A percentile compares a stretch with the other conserved stretches of the same genome.
Evolutionary conservation across 2,329 filamentous ascomycete genomes (phyloP).

Genomic region (Aspergillus brunneoviolaceus): DNA sequence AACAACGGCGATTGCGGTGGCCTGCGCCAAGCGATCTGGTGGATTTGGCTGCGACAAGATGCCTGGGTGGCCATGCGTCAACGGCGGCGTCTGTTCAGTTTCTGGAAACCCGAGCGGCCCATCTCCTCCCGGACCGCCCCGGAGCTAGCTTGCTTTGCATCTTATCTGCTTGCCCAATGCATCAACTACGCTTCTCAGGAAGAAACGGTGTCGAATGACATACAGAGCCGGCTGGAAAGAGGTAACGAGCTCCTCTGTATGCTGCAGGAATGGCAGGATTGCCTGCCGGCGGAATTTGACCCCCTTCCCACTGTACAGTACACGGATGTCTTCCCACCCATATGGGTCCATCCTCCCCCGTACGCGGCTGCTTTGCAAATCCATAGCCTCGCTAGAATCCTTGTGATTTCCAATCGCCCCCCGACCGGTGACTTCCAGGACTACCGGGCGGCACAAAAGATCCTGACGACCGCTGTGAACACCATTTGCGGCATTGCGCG

Average conservation of each 20-base stretch:
- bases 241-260: slow-evolving; percentile 49
- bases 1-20: slow-evolving; percentile 60
- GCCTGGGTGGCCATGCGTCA: slow-evolving; percentile 65
- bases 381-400: slow-evolving; percentile 54
- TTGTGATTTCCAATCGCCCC: slow-evolving; percentile 55
- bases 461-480: slow-evolving; percentile 22
- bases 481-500: slow-evolving; percentile 30
- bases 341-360: slow-evolving; percentile 54
- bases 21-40: slow-evolving; percentile 61
- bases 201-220: slow-evolving; percentile 44
- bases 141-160: slow-evolving; percentile 54
- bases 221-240: slow-evolving; percentile 46
- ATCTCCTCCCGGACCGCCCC: slow-evolving; percentile 51
- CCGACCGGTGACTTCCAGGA: slow-evolving; percentile 51
- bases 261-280: slow-evolving; percentile 52
- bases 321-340: slow-evolving; percentile 43
- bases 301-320: slow-evolving; percentile 38
- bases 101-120: slow-evolving; percentile 56
- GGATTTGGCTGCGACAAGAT: slow-evolving; percentile 66
- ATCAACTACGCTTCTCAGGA: slow-evolving; percentile 61
- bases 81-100: slow-evolving; percentile 55
- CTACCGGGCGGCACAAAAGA: slow-evolving; percentile 34
- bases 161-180: slow-evolving; percentile 57
- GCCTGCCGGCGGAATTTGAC: slow-evolving; percentile 44
- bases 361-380: slow-evolving; percentile 53